phyloP scores from a whole-genome alignment of 2,329 filamentous ascomycete species.

The Madurella fahalii region DNA sequence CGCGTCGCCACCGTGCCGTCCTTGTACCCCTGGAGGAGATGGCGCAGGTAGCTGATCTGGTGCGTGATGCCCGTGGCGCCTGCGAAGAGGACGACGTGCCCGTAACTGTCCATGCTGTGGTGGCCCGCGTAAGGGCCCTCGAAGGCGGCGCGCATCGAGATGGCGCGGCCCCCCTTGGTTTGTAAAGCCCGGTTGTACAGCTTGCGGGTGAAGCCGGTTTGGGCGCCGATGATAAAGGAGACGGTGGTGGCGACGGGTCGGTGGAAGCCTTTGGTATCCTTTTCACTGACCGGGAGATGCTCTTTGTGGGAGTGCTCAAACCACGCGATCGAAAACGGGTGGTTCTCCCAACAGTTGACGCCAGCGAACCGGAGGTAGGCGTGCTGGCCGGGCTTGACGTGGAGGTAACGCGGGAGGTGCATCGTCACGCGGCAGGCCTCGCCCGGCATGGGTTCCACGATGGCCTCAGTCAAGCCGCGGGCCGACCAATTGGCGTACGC shows the following conservation, averaged over 20 bases:
- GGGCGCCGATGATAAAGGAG: slow-evolving; percentile 80
- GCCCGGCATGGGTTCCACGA: slow-evolving; percentile 64
- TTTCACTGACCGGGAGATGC: slow-evolving; percentile 26
- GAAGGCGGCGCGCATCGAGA: slow-evolving; percentile 67
- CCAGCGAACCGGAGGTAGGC: slow-evolving; percentile 68
- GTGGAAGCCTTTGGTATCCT: slow-evolving; percentile 22
- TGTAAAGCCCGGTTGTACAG: slow-evolving; percentile 67
- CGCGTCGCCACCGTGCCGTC: slow-evolving; percentile 73
- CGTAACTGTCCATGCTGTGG: slow-evolving; percentile 85
- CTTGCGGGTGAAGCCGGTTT: slow-evolving; percentile 81
- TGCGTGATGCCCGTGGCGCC: slow-evolving; percentile 95
- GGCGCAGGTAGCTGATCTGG: slow-evolving; percentile 81
- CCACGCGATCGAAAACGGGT: slow-evolving; percentile 78
- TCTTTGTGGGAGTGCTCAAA: slow-evolving; percentile 51
- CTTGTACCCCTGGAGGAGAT: slow-evolving; percentile 66
- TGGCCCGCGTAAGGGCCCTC: slow-evolving; percentile 88
- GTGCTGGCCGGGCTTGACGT: slow-evolving; percentile 66
- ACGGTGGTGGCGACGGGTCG: slow-evolving; percentile 50
- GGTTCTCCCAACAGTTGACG: slow-evolving; percentile 65
- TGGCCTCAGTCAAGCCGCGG: slow-evolving; percentile 58
- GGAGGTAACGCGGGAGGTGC: slow-evolving; percentile 61
- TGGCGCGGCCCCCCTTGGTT: slow-evolving; percentile 43
- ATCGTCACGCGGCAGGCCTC: slow-evolving; percentile 68
- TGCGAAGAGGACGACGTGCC: slow-evolving; percentile 84
- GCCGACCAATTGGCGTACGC: slow-evolving; percentile 62